phyloP scores from a whole-genome alignment of 345 rosid genomes.

The Mercurialis annua region DNA sequence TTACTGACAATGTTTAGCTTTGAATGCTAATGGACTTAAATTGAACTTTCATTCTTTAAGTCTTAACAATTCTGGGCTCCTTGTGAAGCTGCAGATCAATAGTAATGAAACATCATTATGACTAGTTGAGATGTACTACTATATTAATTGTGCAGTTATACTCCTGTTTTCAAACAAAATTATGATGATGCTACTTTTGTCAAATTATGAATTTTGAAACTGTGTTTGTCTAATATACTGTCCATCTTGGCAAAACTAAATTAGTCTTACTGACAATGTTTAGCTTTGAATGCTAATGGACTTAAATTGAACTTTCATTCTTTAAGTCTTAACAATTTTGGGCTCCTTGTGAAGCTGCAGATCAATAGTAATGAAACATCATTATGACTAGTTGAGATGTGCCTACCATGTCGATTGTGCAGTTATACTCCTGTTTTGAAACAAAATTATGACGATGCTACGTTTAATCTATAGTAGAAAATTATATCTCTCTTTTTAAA shows the following conservation, averaged over 20 bases:
- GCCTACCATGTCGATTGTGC: not conserved
- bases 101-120: constrained; percentile 26
- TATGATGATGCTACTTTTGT: too few relatives aligned
- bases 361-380: constrained; percentile 30
- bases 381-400: not conserved
- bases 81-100: constrained; percentile 29
- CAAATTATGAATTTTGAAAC: not conserved
- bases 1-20: constrained; percentile 29
- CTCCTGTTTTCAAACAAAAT: too few relatives aligned
- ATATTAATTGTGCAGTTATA: not conserved
- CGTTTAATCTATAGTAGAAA: too few relatives aligned
- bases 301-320: constrained; percentile 19
- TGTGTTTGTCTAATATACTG: not conserved
- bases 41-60: constrained; percentile 15
- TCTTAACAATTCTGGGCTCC: constrained; percentile 11
- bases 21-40: constrained; percentile 48
- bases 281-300: constrained; percentile 49
- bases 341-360: constrained; percentile 19
- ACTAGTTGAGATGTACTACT: not conserved
- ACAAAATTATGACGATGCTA: too few relatives aligned
- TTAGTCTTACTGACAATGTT: constrained; percentile 18
- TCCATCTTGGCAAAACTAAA: constrained; percentile 34
- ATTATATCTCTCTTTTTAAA: too few relatives aligned
- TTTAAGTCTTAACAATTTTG: constrained; percentile 7
- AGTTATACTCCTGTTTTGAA: not conserved